These are phyloP conservation scores for Ascochyta koolunga DNA, from an alignment of 2,329 filamentous ascomycete genomes.

Conservation along the genomic window DNA sequence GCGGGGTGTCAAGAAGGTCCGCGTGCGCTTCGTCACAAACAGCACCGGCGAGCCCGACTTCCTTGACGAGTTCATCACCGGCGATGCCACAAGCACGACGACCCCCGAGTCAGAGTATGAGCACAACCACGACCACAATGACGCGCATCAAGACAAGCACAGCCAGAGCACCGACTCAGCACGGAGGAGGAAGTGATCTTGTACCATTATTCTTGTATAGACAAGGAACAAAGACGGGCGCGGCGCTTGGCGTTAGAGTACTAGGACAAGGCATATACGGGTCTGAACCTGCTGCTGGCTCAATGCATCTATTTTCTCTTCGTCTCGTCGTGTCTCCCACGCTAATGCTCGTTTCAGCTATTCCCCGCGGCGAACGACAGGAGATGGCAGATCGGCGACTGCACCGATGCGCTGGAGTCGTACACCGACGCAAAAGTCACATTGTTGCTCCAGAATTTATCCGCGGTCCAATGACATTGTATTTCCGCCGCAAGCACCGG, in stretches of 20 bases:
- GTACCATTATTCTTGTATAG: conserved; percentile 29
- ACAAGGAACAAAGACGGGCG: conserved; percentile 8
- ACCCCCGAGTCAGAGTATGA: conserved; percentile 40
- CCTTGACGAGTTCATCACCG: conserved; percentile 70
- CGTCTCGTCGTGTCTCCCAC: neutral
- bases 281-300: neutral
- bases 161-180: conserved; percentile 21
- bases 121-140: conserved; percentile 37
- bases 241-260: conserved; percentile 33
- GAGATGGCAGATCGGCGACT: conserved; percentile 10
- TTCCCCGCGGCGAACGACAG: conserved; percentile 17
- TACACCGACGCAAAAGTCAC: conserved; percentile 7
- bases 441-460: conserved; percentile 25
- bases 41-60: conserved; percentile 63
- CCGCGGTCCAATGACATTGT: conserved; percentile 29
- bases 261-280: conserved; percentile 21
- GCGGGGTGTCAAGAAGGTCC: conserved; percentile 81
- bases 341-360: conserved; percentile 16
- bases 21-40: conserved; percentile 80
- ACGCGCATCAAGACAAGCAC: conserved; percentile 33
- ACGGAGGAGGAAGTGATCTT: conserved; percentile 28
- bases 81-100: conserved; percentile 36
- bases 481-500: conserved; percentile 34
- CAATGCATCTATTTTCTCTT: conserved; percentile 11
- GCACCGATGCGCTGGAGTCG: conserved; percentile 10